phyloP scores from a whole-genome alignment of 2,329 filamentous ascomycete genomes.

The Lasiodiplodia hormozganensis region DNA sequence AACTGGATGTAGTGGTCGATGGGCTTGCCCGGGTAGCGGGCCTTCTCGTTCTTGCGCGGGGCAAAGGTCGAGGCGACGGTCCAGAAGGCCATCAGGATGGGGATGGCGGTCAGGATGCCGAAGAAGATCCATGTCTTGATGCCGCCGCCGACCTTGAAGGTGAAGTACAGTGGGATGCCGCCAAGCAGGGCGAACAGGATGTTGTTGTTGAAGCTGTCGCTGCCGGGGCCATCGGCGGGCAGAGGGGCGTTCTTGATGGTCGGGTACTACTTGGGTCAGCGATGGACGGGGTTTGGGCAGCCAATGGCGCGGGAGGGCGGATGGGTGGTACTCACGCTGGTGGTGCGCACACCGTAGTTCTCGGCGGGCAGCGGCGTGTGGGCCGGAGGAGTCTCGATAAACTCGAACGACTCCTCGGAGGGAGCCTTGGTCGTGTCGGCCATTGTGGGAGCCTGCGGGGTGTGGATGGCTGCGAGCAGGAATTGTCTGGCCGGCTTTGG shows the following conservation, averaged over 20 bases:
- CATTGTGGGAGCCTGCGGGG: conserved; percentile 33
- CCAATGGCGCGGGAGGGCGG: conserved; percentile 42
- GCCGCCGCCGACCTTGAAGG: conserved; percentile 84
- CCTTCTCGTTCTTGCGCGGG: conserved; percentile 93
- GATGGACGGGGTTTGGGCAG: conserved; percentile 30
- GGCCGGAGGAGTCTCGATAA: conserved; percentile 68
- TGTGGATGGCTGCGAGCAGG: conserved; percentile 28
- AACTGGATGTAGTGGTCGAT: conserved; percentile 91
- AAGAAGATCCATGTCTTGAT: conserved; percentile 89
- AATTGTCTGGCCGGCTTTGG: conserved; percentile 1
- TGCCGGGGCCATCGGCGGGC: conserved; percentile 84
- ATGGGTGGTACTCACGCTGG: conserved; percentile 58
- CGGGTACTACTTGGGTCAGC: conserved; percentile 67
- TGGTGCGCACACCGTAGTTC: conserved; percentile 67
- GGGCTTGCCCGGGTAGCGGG: conserved; percentile 80
- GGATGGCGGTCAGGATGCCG: conserved; percentile 76
- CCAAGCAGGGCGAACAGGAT: conserved; percentile 74
- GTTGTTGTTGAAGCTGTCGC: conserved; percentile 86
- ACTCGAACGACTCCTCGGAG: conserved; percentile 67
- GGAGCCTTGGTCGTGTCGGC: conserved; percentile 44
- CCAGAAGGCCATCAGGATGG: conserved; percentile 85
- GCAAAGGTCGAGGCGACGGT: conserved; percentile 78
- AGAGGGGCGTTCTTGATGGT: conserved; percentile 94
- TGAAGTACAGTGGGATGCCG: conserved; percentile 77
- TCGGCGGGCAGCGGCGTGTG: conserved; percentile 57